Conservation (phyloP, 73 alveolate genomes). For the Paramecium bursaria region DNA sequence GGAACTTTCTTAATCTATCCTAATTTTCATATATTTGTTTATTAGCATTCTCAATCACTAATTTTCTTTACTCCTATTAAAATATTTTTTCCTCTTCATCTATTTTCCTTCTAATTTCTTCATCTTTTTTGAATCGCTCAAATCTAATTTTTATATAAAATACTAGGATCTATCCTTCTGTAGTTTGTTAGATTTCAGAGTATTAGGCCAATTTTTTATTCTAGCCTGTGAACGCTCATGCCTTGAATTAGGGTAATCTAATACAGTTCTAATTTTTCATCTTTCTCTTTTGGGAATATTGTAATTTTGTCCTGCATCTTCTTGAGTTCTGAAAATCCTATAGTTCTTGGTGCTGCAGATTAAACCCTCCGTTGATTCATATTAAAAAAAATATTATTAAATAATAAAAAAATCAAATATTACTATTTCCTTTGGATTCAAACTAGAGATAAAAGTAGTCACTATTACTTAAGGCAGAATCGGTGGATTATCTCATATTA, state of each 20-base stretch:
- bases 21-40: conserved; percentile 82
- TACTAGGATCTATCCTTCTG: conserved; percentile 82
- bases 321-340: conserved; percentile 32
- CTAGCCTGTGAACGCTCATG: conserved; percentile 75
- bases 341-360: conserved; percentile 38
- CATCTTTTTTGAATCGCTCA: conserved; percentile 87
- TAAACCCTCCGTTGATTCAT: conserved; percentile 53
- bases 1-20: conserved; percentile 91
- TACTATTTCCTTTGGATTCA: too few species aligned
- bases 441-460: too few species aligned
- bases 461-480: too few species aligned
- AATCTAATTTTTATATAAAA: conserved; percentile 48
- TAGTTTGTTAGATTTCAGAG: conserved; percentile 79
- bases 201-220: conserved; percentile 85
- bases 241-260: background rate
- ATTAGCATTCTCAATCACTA: conserved; percentile 87
- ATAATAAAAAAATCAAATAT: too few species aligned
- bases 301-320: conserved; percentile 44
- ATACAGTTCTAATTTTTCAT: conserved; percentile 57
- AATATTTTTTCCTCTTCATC: conserved; percentile 89
- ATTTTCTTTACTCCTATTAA: conserved; percentile 76
- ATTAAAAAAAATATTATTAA: too few species aligned
- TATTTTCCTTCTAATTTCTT: conserved; percentile 77
- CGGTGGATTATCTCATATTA: too few species aligned
- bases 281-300: background rate